A percentile compares a stretch with the other conserved stretches of the same genome.
Evolutionary conservation across 2,329 filamentous ascomycete genomes (phyloP).

Genomic region (Alternaria incomplexa): DNA sequence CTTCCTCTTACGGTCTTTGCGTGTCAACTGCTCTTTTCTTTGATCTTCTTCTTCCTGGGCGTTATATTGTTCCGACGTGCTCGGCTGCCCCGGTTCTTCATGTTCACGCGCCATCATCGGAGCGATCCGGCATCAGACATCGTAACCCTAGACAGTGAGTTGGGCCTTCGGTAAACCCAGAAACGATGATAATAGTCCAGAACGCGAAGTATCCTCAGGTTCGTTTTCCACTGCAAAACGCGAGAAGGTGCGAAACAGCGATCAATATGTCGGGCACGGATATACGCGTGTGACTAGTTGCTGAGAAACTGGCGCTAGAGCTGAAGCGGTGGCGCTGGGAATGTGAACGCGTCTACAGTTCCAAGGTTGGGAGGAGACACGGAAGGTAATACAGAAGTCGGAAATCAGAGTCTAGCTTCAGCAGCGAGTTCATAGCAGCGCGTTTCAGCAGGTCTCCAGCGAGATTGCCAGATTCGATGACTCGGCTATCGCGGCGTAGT

Average conservation of each 20-base stretch:
- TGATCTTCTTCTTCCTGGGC: background rate
- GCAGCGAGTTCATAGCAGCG: background rate
- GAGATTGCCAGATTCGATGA: background rate
- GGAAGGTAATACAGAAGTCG: background rate
- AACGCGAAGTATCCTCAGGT: background rate
- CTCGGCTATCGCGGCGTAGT: constrained; percentile 5
- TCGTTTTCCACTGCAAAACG: background rate
- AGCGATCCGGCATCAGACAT: background rate
- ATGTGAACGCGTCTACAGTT: constrained; percentile 2
- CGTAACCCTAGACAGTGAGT: background rate
- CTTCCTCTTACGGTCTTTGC: background rate
- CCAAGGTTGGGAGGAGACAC: background rate
- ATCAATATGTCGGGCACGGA: background rate
- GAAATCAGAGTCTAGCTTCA: background rate
- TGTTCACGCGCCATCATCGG: constrained; percentile 9
- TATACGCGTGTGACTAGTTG: constrained; percentile 10
- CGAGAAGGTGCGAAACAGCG: background rate
- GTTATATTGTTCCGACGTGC: background rate
- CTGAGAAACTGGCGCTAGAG: constrained; percentile 27
- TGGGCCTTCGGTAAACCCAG: background rate
- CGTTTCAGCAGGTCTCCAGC: background rate
- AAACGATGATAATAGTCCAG: background rate
- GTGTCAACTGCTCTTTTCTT: background rate
- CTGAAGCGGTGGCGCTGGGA: background rate
- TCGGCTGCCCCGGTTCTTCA: background rate